These are phyloP conservation scores for Climacium dendroides DNA, from an alignment of 225 moss, liverwort and hornwort genomes.

Conservation along the genomic window DNA sequence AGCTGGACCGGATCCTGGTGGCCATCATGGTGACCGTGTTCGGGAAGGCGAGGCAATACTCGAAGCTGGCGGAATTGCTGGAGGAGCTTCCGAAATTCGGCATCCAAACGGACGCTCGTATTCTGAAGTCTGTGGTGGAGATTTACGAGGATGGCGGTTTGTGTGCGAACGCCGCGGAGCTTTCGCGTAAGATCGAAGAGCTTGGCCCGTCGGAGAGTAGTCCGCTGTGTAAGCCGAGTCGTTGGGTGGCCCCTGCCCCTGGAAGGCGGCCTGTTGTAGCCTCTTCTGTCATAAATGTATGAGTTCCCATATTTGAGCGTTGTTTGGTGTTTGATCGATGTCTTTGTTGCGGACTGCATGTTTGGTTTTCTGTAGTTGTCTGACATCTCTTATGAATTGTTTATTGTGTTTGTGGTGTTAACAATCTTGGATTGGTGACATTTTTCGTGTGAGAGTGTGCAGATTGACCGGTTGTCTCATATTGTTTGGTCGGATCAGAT, in stretches of 20 bases:
- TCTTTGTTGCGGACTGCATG: no score
- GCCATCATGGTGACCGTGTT: constrained; percentile 47
- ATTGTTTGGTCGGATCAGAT: no score
- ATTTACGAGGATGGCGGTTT: constrained; percentile 33
- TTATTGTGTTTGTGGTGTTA: no score
- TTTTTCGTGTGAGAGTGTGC: no score
- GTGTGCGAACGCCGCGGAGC: constrained; percentile 10
- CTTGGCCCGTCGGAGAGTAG: constrained; percentile 4
- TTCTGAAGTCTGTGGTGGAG: constrained; percentile 29
- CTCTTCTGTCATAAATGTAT: no score
- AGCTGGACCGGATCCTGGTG: constrained; percentile 29
- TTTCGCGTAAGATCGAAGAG: constrained; percentile 11
- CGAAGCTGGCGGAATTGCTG: constrained; percentile 29
- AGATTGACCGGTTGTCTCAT: no score
- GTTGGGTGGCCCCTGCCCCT: not conserved
- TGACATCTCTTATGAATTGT: no score
- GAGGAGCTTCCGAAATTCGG: constrained; percentile 17
- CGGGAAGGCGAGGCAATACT: constrained; percentile 27
- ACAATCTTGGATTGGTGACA: no score
- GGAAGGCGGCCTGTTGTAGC: not conserved
- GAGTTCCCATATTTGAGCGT: no score
- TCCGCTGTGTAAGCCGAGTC: not conserved
- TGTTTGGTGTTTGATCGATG: no score
- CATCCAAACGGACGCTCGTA: constrained; percentile 14
- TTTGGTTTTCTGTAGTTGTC: no score